Conservation (phyloP, 1,139 yeast species). For the Saccharomyces hybrid region DNA sequence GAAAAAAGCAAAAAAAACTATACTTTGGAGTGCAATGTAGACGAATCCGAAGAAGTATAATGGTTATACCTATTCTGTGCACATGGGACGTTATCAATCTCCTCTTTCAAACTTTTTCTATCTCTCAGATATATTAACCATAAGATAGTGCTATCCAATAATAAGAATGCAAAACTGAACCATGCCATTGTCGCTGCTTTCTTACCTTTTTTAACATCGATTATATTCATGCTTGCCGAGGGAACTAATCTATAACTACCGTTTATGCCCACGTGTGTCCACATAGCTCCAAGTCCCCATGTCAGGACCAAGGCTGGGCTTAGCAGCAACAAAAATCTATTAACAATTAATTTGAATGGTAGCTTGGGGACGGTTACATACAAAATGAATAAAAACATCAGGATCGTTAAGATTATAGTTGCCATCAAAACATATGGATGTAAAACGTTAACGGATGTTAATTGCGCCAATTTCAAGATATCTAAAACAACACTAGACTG, state of each 20-base stretch:
- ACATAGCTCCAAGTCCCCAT: constrained; percentile 68
- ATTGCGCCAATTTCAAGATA: constrained; percentile 25
- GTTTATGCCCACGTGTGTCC: constrained; percentile 54
- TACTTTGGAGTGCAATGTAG: constrained; percentile 12
- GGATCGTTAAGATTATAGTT: constrained; percentile 39
- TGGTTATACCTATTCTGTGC: constrained; percentile 7
- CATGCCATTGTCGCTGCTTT: constrained; percentile 58
- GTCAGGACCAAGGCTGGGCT: constrained; percentile 39
- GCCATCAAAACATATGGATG: constrained; percentile 51
- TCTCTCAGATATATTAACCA: constrained; percentile 30
- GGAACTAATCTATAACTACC: constrained; percentile 41
- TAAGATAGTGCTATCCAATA: constrained; percentile 31
- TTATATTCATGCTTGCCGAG: constrained; percentile 46
- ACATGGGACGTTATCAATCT: constrained; percentile 18
- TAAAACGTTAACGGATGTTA: constrained; percentile 35
- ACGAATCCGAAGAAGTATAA: constrained; percentile 13
- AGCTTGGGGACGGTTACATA: constrained; percentile 44
- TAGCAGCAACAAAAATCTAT: constrained; percentile 34
- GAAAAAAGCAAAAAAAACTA: background rate
- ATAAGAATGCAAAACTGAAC: constrained; percentile 48
- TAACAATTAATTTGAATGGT: constrained; percentile 37
- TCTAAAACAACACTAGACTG: constrained; percentile 15
- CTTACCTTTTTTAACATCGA: constrained; percentile 41
- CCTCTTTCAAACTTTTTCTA: constrained; percentile 23
- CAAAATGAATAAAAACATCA: constrained; percentile 37